Percentiles rank a stretch among this genome's conserved stretches.
Conservation (phyloP, 768 basidiomycete species). For the Sarcodon sp. region DNA sequence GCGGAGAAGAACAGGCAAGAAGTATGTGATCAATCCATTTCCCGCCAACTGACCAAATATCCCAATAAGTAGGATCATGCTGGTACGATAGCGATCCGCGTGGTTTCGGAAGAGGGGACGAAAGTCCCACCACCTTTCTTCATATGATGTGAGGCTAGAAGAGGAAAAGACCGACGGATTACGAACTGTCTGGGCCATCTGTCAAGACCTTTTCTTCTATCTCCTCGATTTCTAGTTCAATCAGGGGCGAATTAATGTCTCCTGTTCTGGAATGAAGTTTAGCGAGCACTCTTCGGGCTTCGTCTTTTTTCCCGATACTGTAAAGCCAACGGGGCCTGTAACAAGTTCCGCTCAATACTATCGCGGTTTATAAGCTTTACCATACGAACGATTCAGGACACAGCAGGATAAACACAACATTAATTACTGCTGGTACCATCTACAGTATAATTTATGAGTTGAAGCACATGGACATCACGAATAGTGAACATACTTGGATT, state of each 20-base stretch:
- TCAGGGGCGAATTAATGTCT: constrained; percentile 33
- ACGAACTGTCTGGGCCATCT: too few relatives aligned
- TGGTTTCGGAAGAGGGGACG: constrained; percentile 32
- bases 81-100: constrained; percentile 32
- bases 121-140: constrained; percentile 44
- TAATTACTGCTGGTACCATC: too few relatives aligned
- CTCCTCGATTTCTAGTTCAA: constrained; percentile 23
- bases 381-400: too few relatives aligned
- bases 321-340: constrained; percentile 19
- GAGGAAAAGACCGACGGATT: too few relatives aligned
- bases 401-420: too few relatives aligned
- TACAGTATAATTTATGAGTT: too few relatives aligned
- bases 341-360: too few relatives aligned
- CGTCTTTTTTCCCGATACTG: constrained; percentile 27
- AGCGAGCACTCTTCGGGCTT: constrained; percentile 32
- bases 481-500: constrained; percentile 25
- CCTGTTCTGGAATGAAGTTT: constrained; percentile 32
- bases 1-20: constrained; percentile 30
- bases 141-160: neutral
- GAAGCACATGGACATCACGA: too few relatives aligned
- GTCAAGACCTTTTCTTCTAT: too few relatives aligned
- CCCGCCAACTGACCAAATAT: constrained; percentile 32
- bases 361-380: too few relatives aligned
- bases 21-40: constrained; percentile 37
- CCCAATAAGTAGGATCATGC: constrained; percentile 37